Evolutionary conservation across 2,329 filamentous ascomycete genomes (phyloP).

Genomic region (Colletotrichum liaoningense): DNA sequence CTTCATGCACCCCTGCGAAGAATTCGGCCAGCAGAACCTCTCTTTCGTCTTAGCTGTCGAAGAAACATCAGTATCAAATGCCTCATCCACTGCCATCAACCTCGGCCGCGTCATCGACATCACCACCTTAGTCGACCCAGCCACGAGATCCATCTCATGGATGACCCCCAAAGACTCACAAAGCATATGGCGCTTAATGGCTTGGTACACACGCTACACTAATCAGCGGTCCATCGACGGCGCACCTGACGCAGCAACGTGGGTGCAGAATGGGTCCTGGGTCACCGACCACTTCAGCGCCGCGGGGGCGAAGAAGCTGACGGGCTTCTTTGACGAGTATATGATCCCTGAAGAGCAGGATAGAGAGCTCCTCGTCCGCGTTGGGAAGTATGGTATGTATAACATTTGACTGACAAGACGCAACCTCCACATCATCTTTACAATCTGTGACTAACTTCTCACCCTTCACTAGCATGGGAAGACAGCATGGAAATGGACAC

Average conservation of each 20-base stretch:
- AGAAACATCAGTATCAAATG: not conserved
- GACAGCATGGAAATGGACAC: not conserved
- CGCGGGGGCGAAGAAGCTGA: not conserved
- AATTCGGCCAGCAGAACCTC: not conserved
- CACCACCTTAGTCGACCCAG: not conserved
- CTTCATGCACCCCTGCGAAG: not conserved
- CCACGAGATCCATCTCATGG: not conserved
- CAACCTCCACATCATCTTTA: too few relatives aligned
- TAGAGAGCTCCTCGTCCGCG: not conserved
- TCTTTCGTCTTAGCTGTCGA: not conserved
- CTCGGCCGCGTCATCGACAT: not conserved
- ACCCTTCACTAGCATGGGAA: not conserved
- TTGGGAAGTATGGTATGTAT: not conserved
- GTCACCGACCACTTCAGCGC: not conserved
- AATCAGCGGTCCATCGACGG: not conserved
- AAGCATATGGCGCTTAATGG: not conserved
- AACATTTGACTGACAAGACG: too few relatives aligned
- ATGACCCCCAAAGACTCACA: not conserved
- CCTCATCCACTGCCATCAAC: not conserved
- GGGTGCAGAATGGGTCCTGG: not conserved
- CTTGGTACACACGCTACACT: not conserved
- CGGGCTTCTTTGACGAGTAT: not conserved
- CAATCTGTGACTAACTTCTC: too few relatives aligned
- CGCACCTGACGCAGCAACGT: not conserved
- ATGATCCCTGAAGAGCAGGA: not conserved